Evolutionary conservation across 2,329 filamentous ascomycete genomes (phyloP).

Genomic region (Achaetomium macrosporum): DNA sequence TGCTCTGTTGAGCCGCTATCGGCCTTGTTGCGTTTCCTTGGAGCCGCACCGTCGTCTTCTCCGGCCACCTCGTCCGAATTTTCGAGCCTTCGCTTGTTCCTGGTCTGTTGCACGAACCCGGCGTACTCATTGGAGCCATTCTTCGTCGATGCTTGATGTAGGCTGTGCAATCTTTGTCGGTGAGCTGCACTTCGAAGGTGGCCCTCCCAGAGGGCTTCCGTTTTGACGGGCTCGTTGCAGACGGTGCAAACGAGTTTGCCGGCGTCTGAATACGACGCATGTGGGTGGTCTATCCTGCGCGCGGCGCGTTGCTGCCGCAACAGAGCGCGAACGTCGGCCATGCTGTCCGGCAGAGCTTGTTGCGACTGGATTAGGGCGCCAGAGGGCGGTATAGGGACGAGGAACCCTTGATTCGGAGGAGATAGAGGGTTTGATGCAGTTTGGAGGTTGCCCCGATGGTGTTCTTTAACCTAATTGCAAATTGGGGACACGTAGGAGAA

Average conservation of each 20-base stretch:
- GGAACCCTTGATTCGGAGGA: neutral
- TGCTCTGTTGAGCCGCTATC: slow-evolving; percentile 26
- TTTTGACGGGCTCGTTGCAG: slow-evolving; percentile 59
- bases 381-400: too few relatives aligned
- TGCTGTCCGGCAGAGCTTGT: slow-evolving; percentile 30
- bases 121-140: slow-evolving; percentile 11
- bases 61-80: slow-evolving; percentile 31
- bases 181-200: slow-evolving; percentile 50
- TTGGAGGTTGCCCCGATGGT: too few relatives aligned
- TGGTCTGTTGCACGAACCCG: slow-evolving; percentile 22
- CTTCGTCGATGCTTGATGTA: slow-evolving; percentile 24
- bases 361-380: neutral
- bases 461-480: too few relatives aligned
- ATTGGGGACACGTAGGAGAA: too few relatives aligned
- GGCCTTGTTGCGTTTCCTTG: slow-evolving; percentile 43
- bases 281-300: slow-evolving; percentile 64
- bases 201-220: slow-evolving; percentile 61
- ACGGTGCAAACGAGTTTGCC: slow-evolving; percentile 63
- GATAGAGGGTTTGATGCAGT: too few relatives aligned
- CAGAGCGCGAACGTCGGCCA: slow-evolving; percentile 76
- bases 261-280: slow-evolving; percentile 61
- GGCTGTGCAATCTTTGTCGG: slow-evolving; percentile 33
- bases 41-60: slow-evolving; percentile 29
- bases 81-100: slow-evolving; percentile 23
- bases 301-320: slow-evolving; percentile 71